phyloP scores from a whole-genome alignment of 2,329 filamentous ascomycete genomes.

The Aspergillus aculeatinus region DNA sequence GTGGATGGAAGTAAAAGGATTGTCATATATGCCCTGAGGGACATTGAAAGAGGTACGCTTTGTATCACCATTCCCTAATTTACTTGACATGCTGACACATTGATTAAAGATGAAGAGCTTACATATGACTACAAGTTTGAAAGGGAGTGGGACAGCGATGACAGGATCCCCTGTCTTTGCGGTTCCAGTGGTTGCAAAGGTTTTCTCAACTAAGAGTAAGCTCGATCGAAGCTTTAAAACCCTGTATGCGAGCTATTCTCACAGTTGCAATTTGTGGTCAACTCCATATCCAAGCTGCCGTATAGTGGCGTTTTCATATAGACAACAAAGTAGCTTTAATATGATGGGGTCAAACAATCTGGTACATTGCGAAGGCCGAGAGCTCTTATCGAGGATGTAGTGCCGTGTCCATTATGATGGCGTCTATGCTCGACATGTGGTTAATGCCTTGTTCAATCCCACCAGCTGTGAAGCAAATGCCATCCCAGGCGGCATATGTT shows the following conservation, averaged over 20 bases:
- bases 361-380: not conserved
- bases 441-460: no score
- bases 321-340: conserved; percentile 5
- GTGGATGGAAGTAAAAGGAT: conserved; percentile 97
- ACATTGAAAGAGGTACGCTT: conserved; percentile 89
- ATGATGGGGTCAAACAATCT: conserved; percentile 3
- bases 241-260: not conserved
- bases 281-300: not conserved
- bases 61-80: not conserved
- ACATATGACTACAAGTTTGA: conserved; percentile 99
- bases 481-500: not conserved
- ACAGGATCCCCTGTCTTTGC: conserved; percentile 96
- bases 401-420: not conserved
- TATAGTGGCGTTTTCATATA: not conserved
- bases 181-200: conserved; percentile 96
- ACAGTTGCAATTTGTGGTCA: not conserved
- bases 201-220: conserved; percentile 77
- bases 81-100: conserved; percentile 12
- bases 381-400: not conserved
- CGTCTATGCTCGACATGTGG: no score
- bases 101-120: conserved; percentile 80
- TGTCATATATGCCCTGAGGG: conserved; percentile 95
- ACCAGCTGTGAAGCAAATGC: not conserved
- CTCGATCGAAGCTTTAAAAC: not conserved
- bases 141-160: conserved; percentile 88